Evolutionary conservation across 2,329 filamentous ascomycete species (phyloP).

Genomic region (Aspergillus ruber): DNA sequence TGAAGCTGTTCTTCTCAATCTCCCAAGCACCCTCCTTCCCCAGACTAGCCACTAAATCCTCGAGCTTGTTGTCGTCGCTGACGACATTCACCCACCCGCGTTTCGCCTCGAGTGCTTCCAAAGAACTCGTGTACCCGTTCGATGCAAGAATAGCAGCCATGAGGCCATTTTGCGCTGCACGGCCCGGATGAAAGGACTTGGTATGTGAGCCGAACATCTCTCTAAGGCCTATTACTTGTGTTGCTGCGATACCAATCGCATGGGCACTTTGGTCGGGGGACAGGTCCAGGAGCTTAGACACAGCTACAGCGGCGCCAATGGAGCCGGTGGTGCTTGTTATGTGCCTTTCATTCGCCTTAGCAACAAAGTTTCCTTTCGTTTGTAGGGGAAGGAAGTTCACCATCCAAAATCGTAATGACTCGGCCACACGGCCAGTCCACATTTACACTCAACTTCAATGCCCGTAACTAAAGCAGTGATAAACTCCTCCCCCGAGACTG

Average conservation of each 20-base stretch:
- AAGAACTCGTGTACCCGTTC: conserved; percentile 46
- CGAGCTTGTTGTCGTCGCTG: conserved; percentile 36
- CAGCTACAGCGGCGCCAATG: conserved; percentile 48
- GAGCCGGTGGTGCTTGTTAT: conserved; percentile 49
- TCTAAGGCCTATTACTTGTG: conserved; percentile 48
- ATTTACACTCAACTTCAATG: conserved; percentile 49
- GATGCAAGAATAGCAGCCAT: conserved; percentile 42
- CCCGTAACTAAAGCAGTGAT: conserved; percentile 48
- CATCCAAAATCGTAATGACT: conserved; percentile 52
- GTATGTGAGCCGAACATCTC: conserved; percentile 53
- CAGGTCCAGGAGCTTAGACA: conserved; percentile 43
- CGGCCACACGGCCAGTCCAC: conserved; percentile 48
- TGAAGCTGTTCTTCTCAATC: conserved; percentile 49
- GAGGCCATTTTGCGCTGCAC: conserved; percentile 48
- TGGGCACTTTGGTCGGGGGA: conserved; percentile 37
- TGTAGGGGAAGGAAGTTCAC: conserved; percentile 13
- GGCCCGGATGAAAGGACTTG: conserved; percentile 51
- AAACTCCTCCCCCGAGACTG: conserved; percentile 42
- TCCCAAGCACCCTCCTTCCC: conserved; percentile 40
- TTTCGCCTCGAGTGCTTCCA: conserved; percentile 45
- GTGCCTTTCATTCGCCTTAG: conserved; percentile 25
- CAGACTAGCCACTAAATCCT: conserved; percentile 33
- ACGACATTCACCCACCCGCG: conserved; percentile 51
- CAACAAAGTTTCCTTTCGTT: background rate
- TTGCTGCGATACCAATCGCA: conserved; percentile 49